Evolutionary conservation across 1,139 yeast species (phyloP).

Genomic region (Sugiyamaella japonica): DNA sequence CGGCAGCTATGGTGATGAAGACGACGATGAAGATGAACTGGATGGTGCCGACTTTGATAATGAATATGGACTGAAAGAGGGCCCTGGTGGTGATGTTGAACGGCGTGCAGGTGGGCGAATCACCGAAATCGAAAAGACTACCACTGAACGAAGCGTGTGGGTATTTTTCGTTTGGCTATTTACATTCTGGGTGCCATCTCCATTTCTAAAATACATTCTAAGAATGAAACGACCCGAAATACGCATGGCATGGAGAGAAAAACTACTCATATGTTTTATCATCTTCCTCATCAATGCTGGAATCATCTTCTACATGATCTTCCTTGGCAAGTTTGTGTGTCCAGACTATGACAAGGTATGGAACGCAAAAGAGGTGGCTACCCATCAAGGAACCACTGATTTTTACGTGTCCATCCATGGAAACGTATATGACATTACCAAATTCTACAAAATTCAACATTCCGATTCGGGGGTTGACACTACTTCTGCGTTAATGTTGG

Average conservation of each 20-base stretch:
- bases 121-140: slow-evolving; percentile 35
- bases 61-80: slow-evolving; percentile 32
- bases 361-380: slow-evolving; percentile 40
- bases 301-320: slow-evolving; percentile 45
- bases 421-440: slow-evolving; percentile 44
- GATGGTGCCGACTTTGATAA: slow-evolving; percentile 30
- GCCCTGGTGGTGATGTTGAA: slow-evolving; percentile 27
- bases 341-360: slow-evolving; percentile 46
- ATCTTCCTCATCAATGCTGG: slow-evolving; percentile 41
- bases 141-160: slow-evolving; percentile 41
- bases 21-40: slow-evolving; percentile 26
- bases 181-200: slow-evolving; percentile 46
- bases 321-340: slow-evolving; percentile 42
- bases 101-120: slow-evolving; percentile 18
- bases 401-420: slow-evolving; percentile 45
- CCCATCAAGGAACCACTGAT: slow-evolving; percentile 42
- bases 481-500: slow-evolving; percentile 36
- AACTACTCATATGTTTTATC: slow-evolving; percentile 40
- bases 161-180: slow-evolving; percentile 42
- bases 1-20: slow-evolving; percentile 27
- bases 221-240: slow-evolving; percentile 44
- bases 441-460: slow-evolving; percentile 44
- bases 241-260: slow-evolving; percentile 47
- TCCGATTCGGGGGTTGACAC: slow-evolving; percentile 42
- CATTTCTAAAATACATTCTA: slow-evolving; percentile 37